Evolutionary conservation across 2,329 filamentous ascomycete genomes (phyloP).

Genomic region (Fusarium solani-melongenae): DNA sequence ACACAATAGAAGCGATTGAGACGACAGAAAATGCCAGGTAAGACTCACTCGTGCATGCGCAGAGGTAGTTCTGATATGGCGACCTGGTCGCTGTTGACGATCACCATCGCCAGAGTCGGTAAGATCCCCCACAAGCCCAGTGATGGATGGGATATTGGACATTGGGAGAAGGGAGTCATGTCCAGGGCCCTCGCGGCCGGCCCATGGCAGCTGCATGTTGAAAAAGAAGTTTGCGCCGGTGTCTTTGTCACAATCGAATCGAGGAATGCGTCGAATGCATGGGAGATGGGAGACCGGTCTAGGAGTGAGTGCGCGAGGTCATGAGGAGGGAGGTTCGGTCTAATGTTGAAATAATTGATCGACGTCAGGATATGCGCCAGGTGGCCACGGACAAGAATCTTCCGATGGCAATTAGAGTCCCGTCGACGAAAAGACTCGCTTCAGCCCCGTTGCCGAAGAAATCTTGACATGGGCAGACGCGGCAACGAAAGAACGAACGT

Average conservation of each 20-base stretch:
- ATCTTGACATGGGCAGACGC: conserved; percentile 26
- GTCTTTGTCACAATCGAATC: conserved; percentile 31
- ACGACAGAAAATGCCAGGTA: background rate
- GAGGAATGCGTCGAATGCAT: conserved; percentile 34
- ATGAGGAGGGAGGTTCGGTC: conserved; percentile 31
- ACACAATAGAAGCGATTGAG: background rate
- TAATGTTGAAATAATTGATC: conserved; percentile 17
- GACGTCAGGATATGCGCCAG: conserved; percentile 28
- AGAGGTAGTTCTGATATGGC: conserved; percentile 62
- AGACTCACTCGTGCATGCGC: conserved; percentile 64
- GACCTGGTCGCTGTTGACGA: conserved; percentile 42
- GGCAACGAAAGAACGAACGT: background rate
- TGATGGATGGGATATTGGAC: conserved; percentile 49
- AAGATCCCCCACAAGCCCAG: conserved; percentile 41
- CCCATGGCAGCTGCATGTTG: conserved; percentile 54
- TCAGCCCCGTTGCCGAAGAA: conserved; percentile 17
- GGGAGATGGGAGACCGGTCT: conserved; percentile 23
- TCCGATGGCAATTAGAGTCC: conserved; percentile 13
- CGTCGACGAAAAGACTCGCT: conserved; percentile 14
- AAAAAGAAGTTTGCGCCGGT: conserved; percentile 26
- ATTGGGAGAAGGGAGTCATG: conserved; percentile 50
- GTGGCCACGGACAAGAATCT: conserved; percentile 20
- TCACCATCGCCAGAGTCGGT: conserved; percentile 42
- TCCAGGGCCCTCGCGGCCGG: conserved; percentile 46
- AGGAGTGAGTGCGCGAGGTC: conserved; percentile 36